A percentile compares a stretch with the other conserved stretches of the same genome.
These are phyloP conservation scores for Suillus tomentosus DNA, from an alignment of 768 basidiomycete genomes.

Conservation along the genomic window DNA sequence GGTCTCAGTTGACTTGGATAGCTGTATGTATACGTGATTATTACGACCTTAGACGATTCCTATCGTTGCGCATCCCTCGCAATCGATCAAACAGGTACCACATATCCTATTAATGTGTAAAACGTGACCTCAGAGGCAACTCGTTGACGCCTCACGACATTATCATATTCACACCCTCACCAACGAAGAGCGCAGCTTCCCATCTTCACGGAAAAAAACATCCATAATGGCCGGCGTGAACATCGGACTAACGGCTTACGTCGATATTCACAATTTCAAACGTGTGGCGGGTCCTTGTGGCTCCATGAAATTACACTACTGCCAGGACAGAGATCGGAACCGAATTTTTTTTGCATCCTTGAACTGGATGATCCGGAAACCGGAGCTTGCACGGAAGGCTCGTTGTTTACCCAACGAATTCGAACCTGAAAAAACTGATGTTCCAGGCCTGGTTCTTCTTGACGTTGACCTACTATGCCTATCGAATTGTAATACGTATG, in stretches of 20 bases:
- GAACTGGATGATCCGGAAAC: not conserved
- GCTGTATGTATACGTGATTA: not conserved
- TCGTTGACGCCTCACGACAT: not conserved
- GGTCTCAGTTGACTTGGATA: not conserved
- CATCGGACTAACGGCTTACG: not conserved
- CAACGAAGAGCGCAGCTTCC: not conserved
- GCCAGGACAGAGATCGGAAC: not conserved
- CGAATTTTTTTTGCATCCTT: not conserved
- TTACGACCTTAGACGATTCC: not conserved
- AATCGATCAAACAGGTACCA: not conserved
- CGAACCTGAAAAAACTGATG: not conserved
- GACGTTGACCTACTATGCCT: not conserved
- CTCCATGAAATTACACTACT: not conserved
- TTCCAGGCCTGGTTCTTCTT: not conserved
- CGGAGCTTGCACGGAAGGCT: not conserved
- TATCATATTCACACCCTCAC: not conserved
- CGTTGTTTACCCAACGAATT: not conserved
- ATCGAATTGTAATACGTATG: slow-evolving; percentile 1
- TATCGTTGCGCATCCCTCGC: not conserved
- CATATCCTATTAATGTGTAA: not conserved
- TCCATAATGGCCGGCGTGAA: not conserved
- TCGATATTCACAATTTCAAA: not conserved
- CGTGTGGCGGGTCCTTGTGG: not conserved
- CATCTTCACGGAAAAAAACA: not conserved
- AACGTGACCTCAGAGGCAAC: not conserved